Evolutionary conservation across 2,329 filamentous ascomycete genomes (phyloP), one percentile per base, ranked within the genome.

Genomic region (Claviceps sp.): DNA sequence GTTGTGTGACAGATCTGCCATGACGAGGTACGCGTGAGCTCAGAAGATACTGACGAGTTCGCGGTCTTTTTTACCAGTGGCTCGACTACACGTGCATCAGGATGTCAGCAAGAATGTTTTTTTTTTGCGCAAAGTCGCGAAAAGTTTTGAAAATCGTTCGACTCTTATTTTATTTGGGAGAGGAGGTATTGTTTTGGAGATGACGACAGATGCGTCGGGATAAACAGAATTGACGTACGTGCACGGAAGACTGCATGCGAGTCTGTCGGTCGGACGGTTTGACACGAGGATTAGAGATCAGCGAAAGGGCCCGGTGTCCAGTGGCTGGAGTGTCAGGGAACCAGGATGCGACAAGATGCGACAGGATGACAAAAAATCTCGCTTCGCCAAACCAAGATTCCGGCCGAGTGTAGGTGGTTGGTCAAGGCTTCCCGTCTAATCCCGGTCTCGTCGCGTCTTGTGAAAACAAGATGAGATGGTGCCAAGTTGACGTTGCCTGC

Each of bases 1-100:
- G 63, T 73, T 78, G 68, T 82, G 78, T 60, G 75, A 63, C 54
- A 62, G 59, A 49, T 77, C 72, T 60, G 77, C 71, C 78, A 82
- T 82, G 62, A 64, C 59, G 62, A 53, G 37, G 26, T 46, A 17
- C 38, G 47, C 43, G 39, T 48, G 30, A 50, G 50, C 11, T 48
- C 26, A 39, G 34, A 42, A 17, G 47, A 22, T 24, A 42, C 47
- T 50, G 44, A 44, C 46, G 34, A 49, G 30, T 37, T 43, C 43
- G 47, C 19, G 8, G 8, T 8, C 4, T 46, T 47, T 19, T 19
- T 41, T 17, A 47, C 34, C 30, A 39, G 17, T 37, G 34, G 24
- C 24, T 39, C 37, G 10, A 37, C 42, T 50, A 22, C 19, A 22
- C 39, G 34, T 24, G 26, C 5, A 41, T 38, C 38, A 38, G 14